Base-by-base conservation (phyloP, 331 rosid genomes). In the Acacia concinna region DNA sequence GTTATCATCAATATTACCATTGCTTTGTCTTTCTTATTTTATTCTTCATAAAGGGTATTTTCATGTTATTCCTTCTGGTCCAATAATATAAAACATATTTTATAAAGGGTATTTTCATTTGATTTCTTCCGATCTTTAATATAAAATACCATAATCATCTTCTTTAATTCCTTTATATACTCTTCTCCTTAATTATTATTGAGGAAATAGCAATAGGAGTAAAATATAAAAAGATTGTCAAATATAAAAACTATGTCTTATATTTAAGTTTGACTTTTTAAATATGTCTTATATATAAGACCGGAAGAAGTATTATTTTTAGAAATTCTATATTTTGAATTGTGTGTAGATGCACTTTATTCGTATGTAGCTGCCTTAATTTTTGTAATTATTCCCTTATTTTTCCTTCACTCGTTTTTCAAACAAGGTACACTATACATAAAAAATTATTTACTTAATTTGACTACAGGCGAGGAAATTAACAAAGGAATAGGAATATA, bases 391-490 rank as follows among this genome's bases (percentile, higher is more conserved):
- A 25, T 59, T 59, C 35, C 35, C 35, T 27, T 25, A 11, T 59
- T 59, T 59, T 11, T 27, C 34, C 65, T 12, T 35, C 65, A 25
- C 34, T 12, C 18, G 2, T 59, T 59, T 59, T 25, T 59, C 35
- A 59, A 59, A 27, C 35, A 27, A 21, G 20, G 30, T 23, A 68
- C 14, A 43, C 31, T 23, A 68, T 25, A 43, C 31, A 2, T 23
- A 25, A 23, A 68, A 8, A 15, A 15, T 35, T 40, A 23, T 41
- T 41, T 10, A 25, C 46, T 21, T 40, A 25, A 23, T 43, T 68
- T 43, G 31, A 43, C 38, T 68, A 13, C n/a, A 43, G 37, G 20
- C 52, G 23, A 35, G 47, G 71, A 75, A 71, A 52, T 79, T 59
- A 37, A 77, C 37, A 49, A 63, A 8, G 54, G 47, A 69, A 17